Conservation (phyloP, 2,329 filamentous ascomycete species). For the Alternaria consortialis region DNA sequence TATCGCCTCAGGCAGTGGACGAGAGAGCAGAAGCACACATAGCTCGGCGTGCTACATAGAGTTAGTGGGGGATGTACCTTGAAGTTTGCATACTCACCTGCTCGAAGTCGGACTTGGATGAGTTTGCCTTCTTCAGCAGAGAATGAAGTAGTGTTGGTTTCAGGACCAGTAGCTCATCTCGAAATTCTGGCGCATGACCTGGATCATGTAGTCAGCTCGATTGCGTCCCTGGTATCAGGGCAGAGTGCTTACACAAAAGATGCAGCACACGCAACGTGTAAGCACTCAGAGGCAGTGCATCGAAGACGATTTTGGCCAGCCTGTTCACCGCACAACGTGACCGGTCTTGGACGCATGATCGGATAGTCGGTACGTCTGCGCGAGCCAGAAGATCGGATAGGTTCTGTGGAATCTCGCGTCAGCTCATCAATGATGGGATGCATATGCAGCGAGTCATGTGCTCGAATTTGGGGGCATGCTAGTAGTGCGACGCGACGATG, state of each 20-base stretch:
- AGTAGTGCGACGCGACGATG: conserved; percentile 21
- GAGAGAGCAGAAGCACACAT: conserved; percentile 46
- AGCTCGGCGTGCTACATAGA: conserved; percentile 34
- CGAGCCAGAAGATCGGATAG: conserved; percentile 47
- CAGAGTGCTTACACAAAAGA: conserved; percentile 55
- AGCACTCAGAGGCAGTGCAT: conserved; percentile 61
- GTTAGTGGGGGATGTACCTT: conserved; percentile 6
- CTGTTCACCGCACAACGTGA: conserved; percentile 60
- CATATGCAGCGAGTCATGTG: conserved; percentile 36
- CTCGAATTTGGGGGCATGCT: conserved; percentile 1
- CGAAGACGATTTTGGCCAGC: conserved; percentile 55
- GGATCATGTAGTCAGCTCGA: conserved; percentile 26
- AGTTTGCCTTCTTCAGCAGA: conserved; percentile 45
- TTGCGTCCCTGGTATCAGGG: neutral
- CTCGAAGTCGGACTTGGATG: conserved; percentile 40
- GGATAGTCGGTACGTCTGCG: conserved; percentile 50
- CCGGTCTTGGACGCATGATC: conserved; percentile 55
- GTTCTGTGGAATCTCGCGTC: conserved; percentile 41
- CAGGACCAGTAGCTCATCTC: conserved; percentile 39
- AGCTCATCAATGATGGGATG: conserved; percentile 27
- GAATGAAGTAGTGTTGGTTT: conserved; percentile 45
- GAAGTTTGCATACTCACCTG: conserved; percentile 32
- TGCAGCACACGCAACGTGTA: conserved; percentile 61
- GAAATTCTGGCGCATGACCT: conserved; percentile 46
- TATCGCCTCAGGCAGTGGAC: conserved; percentile 40